A percentile compares a stretch with the other conserved stretches of the same genome.
Evolutionary conservation across 352 stramenopile genomes (phyloP).

Genomic region (Phytophthora ramorum): DNA sequence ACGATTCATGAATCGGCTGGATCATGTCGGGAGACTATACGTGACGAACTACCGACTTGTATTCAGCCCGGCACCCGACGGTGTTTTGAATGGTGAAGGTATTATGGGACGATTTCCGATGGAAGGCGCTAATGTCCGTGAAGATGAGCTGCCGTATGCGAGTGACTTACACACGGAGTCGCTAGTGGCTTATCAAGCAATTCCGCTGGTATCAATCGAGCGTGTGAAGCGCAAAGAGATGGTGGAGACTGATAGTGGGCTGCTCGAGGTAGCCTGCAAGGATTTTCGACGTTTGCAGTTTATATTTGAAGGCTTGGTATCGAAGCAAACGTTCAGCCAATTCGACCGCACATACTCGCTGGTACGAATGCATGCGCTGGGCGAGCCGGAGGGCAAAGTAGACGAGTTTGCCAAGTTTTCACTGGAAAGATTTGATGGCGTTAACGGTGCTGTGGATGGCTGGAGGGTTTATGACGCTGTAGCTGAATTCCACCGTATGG

Average conservation of each 20-base stretch:
- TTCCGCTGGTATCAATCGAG: constrained; percentile 74
- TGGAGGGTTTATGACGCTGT: constrained; percentile 79
- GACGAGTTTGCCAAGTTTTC: constrained; percentile 76
- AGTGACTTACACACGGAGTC: constrained; percentile 51
- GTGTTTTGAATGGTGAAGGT: constrained; percentile 16
- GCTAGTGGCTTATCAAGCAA: constrained; percentile 68
- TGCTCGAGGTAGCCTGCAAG: constrained; percentile 81
- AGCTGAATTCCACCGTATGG: constrained; percentile 75
- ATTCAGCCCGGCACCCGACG: constrained; percentile 56
- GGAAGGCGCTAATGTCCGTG: constrained; percentile 36
- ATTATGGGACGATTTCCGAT: constrained; percentile 19
- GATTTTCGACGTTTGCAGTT: constrained; percentile 85
- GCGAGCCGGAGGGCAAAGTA: constrained; percentile 52
- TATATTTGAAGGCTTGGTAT: constrained; percentile 74
- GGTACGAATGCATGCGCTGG: constrained; percentile 67
- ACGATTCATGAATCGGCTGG: constrained; percentile 54
- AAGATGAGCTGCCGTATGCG: constrained; percentile 54
- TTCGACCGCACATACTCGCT: constrained; percentile 75
- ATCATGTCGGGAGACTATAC: constrained; percentile 69
- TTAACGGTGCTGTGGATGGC: constrained; percentile 50
- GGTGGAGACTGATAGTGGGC: constrained; percentile 72
- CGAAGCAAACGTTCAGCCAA: constrained; percentile 79
- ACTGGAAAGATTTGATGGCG: constrained; percentile 54
- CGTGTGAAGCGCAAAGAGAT: constrained; percentile 80
- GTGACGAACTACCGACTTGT: constrained; percentile 86